Percentiles rank a stretch among this genome's conserved stretches.
Conservation (phyloP, 2,329 filamentous ascomycete genomes). For the Helotiales sp. region DNA sequence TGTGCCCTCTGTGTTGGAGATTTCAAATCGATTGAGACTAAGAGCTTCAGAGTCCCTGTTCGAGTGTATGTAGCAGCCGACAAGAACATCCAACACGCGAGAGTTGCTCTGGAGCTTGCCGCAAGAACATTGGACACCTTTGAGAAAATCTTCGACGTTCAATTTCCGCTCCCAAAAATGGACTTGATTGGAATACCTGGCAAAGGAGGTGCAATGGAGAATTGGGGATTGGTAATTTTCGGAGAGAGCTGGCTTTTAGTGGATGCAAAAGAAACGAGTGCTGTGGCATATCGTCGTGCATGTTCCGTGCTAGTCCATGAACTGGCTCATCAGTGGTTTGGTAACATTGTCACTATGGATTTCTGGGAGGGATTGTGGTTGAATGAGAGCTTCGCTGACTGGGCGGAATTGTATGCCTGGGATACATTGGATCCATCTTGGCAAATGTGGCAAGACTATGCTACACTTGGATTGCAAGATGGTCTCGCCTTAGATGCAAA, state of each 20-base stretch:
- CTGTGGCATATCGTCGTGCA: background rate
- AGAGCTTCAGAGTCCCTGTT: conserved; percentile 66
- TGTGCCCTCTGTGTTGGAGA: conserved; percentile 70
- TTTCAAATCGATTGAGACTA: conserved; percentile 67
- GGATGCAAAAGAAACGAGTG: conserved; percentile 3
- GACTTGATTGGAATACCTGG: conserved; percentile 74
- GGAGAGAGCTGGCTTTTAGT: conserved; percentile 44
- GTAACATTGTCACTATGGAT: conserved; percentile 74
- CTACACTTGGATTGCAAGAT: conserved; percentile 9
- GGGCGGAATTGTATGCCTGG: conserved; percentile 39
- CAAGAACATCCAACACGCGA: conserved; percentile 16
- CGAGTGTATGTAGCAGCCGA: conserved; percentile 62
- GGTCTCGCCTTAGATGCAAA: conserved; percentile 19
- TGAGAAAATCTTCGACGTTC: conserved; percentile 67
- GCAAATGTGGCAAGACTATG: conserved; percentile 9
- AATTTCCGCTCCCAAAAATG: conserved; percentile 73
- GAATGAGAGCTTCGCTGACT: conserved; percentile 73
- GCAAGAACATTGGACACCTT: conserved; percentile 68
- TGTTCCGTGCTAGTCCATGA: conserved; percentile 64
- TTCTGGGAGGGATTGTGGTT: conserved; percentile 75
- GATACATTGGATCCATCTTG: conserved; percentile 15
- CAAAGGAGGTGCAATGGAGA: conserved; percentile 71
- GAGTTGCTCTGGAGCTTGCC: conserved; percentile 55
- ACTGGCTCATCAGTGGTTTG: conserved; percentile 75
- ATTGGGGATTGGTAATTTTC: conserved; percentile 75